phyloP scores from a whole-genome alignment of 164 flowering plant genomes.

The Berberis thunbergii region DNA sequence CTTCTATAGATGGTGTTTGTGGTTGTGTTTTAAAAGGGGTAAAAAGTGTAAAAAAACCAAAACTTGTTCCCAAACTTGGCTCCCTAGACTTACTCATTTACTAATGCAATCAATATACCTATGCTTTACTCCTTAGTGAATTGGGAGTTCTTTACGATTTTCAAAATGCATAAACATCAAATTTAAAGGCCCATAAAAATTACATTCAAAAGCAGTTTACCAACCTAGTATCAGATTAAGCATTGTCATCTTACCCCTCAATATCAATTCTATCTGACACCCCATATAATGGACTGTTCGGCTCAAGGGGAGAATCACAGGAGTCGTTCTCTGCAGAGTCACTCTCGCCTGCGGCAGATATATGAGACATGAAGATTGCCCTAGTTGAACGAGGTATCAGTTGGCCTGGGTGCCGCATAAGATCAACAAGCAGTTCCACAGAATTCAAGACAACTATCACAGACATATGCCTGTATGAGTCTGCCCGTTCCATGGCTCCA shows the following conservation, averaged over 20 bases:
- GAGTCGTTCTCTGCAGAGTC: constrained; percentile 99
- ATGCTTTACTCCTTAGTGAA: too few relatives aligned
- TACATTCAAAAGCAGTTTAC: too few relatives aligned
- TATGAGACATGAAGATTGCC: constrained; percentile 75
- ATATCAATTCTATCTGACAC: constrained; percentile 57
- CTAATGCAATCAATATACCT: too few relatives aligned
- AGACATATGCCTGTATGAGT: constrained; percentile 87
- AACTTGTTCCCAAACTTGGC: too few relatives aligned
- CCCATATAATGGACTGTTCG: constrained; percentile 91
- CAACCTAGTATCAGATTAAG: too few relatives aligned
- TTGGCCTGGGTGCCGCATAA: constrained; percentile 85
- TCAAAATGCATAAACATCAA: too few relatives aligned
- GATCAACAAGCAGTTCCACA: constrained; percentile 89
- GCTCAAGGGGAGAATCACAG: constrained; percentile 95
- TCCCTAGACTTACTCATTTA: too few relatives aligned
- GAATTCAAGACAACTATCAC: constrained; percentile 78
- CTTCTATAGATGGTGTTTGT: too few relatives aligned
- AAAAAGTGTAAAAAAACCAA: too few relatives aligned
- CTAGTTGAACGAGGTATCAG: constrained; percentile 12
- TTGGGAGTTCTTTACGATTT: too few relatives aligned
- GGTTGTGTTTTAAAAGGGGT: too few relatives aligned
- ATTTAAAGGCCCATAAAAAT: too few relatives aligned
- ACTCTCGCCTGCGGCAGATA: constrained; percentile 80
- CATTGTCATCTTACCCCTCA: constrained; percentile 39
- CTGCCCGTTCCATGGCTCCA: constrained; percentile 48